A percentile compares a stretch with the other conserved stretches of the same genome.
Conservation (phyloP, 208 protist genomes). For the Trypanosomatidae sp. region DNA sequence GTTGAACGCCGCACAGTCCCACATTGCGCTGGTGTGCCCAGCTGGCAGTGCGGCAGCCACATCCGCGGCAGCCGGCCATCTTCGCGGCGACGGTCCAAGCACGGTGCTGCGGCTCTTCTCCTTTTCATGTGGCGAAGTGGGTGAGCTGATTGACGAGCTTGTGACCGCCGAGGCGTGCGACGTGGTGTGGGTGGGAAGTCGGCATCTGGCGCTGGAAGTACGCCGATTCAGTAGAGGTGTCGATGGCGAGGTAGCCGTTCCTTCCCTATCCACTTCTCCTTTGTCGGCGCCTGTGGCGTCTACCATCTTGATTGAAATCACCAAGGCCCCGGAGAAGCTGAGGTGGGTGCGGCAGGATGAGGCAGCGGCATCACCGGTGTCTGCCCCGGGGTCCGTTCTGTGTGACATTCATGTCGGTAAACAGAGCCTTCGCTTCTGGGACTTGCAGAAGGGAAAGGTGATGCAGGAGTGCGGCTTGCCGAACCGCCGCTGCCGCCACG, state of each 20-base stretch:
- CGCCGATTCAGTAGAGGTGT: background rate
- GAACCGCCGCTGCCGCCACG: conserved; percentile 32
- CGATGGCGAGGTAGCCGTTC: background rate
- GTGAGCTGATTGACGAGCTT: conserved; percentile 53
- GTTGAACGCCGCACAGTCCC: conserved; percentile 21
- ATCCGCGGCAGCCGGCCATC: background rate
- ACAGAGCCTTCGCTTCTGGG: conserved; percentile 50
- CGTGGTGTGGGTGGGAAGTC: conserved; percentile 53
- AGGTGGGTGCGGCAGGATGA: conserved; percentile 16
- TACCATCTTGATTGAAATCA: conserved; percentile 18
- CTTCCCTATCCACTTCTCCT: background rate
- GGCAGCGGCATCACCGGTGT: conserved; percentile 1
- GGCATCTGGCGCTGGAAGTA: conserved; percentile 23
- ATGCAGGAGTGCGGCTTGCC: conserved; percentile 32
- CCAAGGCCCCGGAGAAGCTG: conserved; percentile 9
- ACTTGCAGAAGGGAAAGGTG: conserved; percentile 48
- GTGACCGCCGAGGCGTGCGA: conserved; percentile 24
- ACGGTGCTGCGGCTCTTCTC: conserved; percentile 27
- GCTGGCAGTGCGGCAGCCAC: conserved; percentile 12
- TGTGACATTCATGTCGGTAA: conserved; percentile 9
- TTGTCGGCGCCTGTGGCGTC: background rate
- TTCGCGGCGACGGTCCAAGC: background rate
- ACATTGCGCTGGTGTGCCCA: conserved; percentile 36
- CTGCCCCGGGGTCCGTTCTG: conserved; percentile 9
- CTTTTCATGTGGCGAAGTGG: conserved; percentile 35